Evolutionary conservation across 2,329 filamentous ascomycete species (phyloP), one percentile per base, ranked within the genome.

Genomic region (Alternaria novae-zelandiae): DNA sequence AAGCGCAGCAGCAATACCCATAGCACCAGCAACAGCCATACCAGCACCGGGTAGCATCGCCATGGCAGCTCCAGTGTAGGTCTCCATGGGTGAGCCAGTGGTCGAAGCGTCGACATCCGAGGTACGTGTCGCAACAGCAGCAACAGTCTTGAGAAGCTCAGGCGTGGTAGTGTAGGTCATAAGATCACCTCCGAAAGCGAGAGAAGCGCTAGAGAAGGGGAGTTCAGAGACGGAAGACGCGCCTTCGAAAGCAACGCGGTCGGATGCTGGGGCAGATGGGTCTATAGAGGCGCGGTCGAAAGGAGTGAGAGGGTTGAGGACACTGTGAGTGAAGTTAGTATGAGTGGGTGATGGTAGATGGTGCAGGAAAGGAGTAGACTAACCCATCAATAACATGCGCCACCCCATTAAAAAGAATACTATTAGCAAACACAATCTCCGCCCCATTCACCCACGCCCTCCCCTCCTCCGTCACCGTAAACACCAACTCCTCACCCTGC

Each of bases 331-430:
- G 3, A 6, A 3, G 32, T 60, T 32, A 60, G 58, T 32, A 30
- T 43, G 6, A 11, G 23, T 23, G 23, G 5, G 23, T 23, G n/a
- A n/a, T n/a, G n/a, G n/a, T n/a, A n/a, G n/a, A n/a, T n/a, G n/a
- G n/a, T n/a, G n/a, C n/a, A n/a, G n/a, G n/a, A 10, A 11, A 36
- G 8, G 28, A 17, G 21, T 15, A 28, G 17, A 58, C 63, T 61
- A 54, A 74, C 72, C 47, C 64, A 55, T 75, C 73, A 17, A 75
- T 68, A 2, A 73, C 70, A 54, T 75, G 73, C 17, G 71, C 72
- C 11, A 74, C 63, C 21, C 73, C 73, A 20, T 74, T 75, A 46
- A 63, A 73, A 20, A 75, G 32, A 20, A 75, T 72, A n/a, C 49
- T 70, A 44, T 75, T 73, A 6, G 72, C 64, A 46, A 66, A 74